Base-by-base conservation (phyloP, 331 rosid species). In the Ulmus americana region DNA sequence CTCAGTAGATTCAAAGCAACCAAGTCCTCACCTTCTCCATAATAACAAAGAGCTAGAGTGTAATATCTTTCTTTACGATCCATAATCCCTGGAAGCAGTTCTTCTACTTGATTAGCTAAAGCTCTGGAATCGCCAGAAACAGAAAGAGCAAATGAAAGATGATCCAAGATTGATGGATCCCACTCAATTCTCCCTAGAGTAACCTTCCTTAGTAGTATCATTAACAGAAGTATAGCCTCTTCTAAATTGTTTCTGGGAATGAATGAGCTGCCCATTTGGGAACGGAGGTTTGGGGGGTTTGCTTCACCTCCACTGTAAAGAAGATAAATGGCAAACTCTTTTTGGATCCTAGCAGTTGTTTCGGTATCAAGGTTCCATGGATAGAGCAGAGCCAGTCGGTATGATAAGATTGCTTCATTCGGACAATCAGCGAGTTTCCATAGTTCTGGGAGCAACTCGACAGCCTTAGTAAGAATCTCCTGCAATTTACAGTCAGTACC, bases 101-200 rank as follows among this genome's bases (percentile, higher is more conserved):
- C 95, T 82, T 94, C 90, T 64, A 80, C 78, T 67, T 82, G 95
- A 57, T 51, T 70, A 64, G 97, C 98, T 74, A 89, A 79, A 77
- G 85, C 68, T 69, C 78, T 74, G 79, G 86, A 70, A 75, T 85
- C 84, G 59, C 95, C 98, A 45, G 98, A 80, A 73, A 94, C 76
- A 43, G 95, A 82, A 35, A 90, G 65, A 61, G 97, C 95, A 84
- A 83, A 94, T 22, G 95, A 81, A 64, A 94, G 98, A 73, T 90
- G 97, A 69, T 94, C 95, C 76, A 94, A 65, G 77, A 90, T 87
- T 71, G 97, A 94, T 35, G 95, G 95, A 82, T 94, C 98, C 98
- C 91, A 85, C 67, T 83, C 76, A 77, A 89, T 87, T 86, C 74
- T 84, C 53, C 74, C 81, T 5, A 83, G 76, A 72, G 76, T 49